Evolutionary conservation across 257 asterid species (phyloP).

Genomic region (Solanum virginianum): DNA sequence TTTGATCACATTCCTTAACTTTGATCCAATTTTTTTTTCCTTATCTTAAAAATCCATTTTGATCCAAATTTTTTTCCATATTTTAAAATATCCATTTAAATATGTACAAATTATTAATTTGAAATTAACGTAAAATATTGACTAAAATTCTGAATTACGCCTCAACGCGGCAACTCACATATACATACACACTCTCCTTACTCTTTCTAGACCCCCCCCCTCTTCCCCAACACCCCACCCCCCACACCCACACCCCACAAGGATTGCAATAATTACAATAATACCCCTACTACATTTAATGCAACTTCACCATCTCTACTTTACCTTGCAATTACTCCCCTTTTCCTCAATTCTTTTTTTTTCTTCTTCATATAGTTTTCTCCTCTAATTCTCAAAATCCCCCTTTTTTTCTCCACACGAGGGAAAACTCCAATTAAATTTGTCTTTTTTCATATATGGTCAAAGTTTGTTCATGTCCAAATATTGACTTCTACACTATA

Average conservation of each 20-base stretch:
- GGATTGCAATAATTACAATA: neutral
- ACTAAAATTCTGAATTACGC: neutral
- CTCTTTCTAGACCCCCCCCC: neutral
- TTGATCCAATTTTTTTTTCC: no score
- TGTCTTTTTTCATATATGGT: neutral
- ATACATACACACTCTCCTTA: neutral
- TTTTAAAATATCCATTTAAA: no score
- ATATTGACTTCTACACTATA: neutral
- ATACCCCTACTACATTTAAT: constrained; percentile 4
- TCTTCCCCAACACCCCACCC: no score
- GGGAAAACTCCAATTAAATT: neutral
- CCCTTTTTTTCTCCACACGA: neutral
- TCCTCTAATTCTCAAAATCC: neutral
- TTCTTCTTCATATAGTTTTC: neutral
- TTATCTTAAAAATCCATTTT: no score
- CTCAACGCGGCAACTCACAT: neutral
- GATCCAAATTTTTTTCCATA: no score
- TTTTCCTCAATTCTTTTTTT: neutral
- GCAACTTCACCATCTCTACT: constrained; percentile 3
- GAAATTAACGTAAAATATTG: neutral
- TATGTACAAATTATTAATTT: neutral
- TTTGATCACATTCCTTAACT: no score
- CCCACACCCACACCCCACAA: neutral
- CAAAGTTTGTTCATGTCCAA: neutral
- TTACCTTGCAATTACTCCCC: constrained; percentile 10